A percentile compares a stretch with the other conserved stretches of the same genome.
These are phyloP conservation scores for Tolypocladium tropicale DNA, from an alignment of 2,329 filamentous ascomycete genomes.

Conservation along the genomic window DNA sequence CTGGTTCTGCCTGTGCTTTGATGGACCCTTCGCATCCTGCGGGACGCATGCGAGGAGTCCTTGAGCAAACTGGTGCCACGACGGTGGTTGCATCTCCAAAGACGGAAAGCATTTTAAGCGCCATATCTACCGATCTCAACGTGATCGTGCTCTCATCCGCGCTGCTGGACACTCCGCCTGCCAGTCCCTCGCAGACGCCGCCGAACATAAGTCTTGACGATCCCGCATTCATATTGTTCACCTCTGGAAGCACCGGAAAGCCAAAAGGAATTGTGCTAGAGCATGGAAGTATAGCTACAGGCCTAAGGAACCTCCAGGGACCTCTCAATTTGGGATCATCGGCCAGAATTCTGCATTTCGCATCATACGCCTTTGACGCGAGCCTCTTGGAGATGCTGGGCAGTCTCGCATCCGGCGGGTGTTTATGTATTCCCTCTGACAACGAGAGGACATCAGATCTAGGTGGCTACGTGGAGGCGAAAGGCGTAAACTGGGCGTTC, in stretches of 20 bases:
- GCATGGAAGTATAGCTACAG: background rate
- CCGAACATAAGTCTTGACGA: background rate
- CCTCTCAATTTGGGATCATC: background rate
- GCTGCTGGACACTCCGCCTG: background rate
- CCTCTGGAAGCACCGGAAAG: background rate
- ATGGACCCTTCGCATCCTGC: conserved; percentile 3
- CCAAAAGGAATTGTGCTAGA: background rate
- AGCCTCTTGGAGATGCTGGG: conserved; percentile 1
- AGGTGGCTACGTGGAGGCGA: background rate
- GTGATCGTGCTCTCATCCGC: background rate
- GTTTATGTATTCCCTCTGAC: conserved; percentile 1
- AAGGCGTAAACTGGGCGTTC: background rate
- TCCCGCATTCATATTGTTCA: background rate
- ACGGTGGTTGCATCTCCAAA: background rate
- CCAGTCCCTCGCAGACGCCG: background rate
- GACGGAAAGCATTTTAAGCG: background rate
- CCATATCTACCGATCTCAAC: background rate
- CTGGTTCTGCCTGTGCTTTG: conserved; percentile 6
- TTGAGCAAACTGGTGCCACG: background rate
- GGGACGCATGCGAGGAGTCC: background rate
- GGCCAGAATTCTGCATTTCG: background rate
- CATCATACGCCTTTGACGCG: background rate
- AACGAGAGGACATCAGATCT: background rate
- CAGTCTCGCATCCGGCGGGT: background rate
- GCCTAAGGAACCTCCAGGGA: background rate